Evolutionary conservation across 2,329 filamentous ascomycete genomes (phyloP).

Genomic region (Fusarium sp.): DNA sequence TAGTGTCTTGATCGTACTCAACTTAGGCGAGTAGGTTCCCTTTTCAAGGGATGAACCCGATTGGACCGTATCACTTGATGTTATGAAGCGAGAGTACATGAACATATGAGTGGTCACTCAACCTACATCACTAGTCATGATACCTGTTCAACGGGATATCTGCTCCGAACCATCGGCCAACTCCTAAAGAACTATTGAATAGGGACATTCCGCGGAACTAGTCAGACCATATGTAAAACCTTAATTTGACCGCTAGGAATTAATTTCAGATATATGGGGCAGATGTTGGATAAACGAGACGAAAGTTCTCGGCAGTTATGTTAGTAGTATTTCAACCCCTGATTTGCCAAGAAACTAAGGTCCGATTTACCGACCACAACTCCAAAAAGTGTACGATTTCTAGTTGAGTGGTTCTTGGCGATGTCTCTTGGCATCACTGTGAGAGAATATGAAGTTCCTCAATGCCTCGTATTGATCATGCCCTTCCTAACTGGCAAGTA

Average conservation of each 20-base stretch:
- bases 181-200: neutral
- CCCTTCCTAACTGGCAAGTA: neutral
- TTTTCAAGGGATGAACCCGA: neutral
- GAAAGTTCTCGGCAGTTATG: neutral
- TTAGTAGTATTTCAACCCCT: neutral
- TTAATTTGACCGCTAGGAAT: neutral
- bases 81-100: neutral
- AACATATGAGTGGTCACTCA: neutral
- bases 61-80: neutral
- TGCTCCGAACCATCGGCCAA: neutral
- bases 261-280: neutral
- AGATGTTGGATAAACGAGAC: neutral
- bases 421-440: neutral
- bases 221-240: neutral
- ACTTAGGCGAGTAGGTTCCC: neutral
- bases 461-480: neutral
- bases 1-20: too few relatives aligned
- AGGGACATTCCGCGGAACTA: neutral
- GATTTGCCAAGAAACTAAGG: neutral
- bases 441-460: neutral
- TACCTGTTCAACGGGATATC: neutral
- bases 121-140: neutral
- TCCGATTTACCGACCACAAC: neutral
- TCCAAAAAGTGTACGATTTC: too few relatives aligned
- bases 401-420: neutral